Conservation (phyloP, 805 yeast species). For the Candida ascalaphidarum region DNA sequence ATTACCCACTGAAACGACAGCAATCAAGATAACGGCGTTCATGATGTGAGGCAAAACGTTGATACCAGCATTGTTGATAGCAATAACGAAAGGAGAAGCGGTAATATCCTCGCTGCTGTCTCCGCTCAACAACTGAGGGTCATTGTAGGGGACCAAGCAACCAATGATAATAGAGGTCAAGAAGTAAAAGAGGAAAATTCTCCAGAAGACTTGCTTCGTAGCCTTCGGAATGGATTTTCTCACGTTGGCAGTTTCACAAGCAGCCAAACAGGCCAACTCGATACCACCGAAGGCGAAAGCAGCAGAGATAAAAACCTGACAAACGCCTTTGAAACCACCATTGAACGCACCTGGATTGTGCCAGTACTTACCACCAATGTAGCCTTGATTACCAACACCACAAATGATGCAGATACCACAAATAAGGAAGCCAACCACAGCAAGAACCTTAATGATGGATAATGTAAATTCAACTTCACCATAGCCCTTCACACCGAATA, state of each 20-base stretch:
- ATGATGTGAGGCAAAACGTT: slow-evolving; percentile 61
- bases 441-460: slow-evolving; percentile 17
- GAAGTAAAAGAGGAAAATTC: slow-evolving; percentile 43
- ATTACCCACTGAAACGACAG: slow-evolving; percentile 72
- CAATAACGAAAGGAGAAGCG: slow-evolving; percentile 73
- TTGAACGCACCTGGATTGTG: slow-evolving; percentile 46
- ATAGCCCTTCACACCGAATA: slow-evolving; percentile 27
- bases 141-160: slow-evolving; percentile 43
- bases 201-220: slow-evolving; percentile 47
- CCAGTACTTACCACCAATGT: slow-evolving; percentile 46
- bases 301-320: slow-evolving; percentile 44
- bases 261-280: slow-evolving; percentile 51
- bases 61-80: slow-evolving; percentile 55
- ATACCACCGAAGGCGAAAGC: slow-evolving; percentile 58
- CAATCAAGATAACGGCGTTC: slow-evolving; percentile 64
- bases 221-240: slow-evolving; percentile 49
- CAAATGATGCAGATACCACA: slow-evolving; percentile 26
- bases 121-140: slow-evolving; percentile 30
- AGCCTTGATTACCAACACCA: slow-evolving; percentile 37
- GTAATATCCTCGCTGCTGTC: slow-evolving; percentile 41
- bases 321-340: slow-evolving; percentile 48
- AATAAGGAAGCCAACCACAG: slow-evolving; percentile 18
- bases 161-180: slow-evolving; percentile 41
- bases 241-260: slow-evolving; percentile 50
- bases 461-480: slow-evolving; percentile 19